Evolutionary conservation across 805 yeast species (phyloP).

Genomic region (Starmera quercuum): DNA sequence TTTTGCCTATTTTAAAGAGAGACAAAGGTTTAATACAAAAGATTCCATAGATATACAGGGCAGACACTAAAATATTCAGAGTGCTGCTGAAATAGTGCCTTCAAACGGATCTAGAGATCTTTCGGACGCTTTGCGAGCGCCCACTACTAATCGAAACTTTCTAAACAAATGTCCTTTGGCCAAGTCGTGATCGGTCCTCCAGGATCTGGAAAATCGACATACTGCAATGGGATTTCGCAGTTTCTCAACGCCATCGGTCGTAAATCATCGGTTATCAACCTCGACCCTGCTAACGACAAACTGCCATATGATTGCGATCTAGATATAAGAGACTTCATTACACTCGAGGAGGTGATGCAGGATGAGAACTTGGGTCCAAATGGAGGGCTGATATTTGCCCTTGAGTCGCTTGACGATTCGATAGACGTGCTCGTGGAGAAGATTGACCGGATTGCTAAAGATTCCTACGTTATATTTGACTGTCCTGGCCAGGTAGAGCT

Average conservation of each 20-base stretch:
- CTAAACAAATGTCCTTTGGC: conserved; percentile 52
- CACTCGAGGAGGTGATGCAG: conserved; percentile 72
- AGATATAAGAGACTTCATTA: conserved; percentile 72
- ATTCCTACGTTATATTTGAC: conserved; percentile 69
- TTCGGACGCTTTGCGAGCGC: no score
- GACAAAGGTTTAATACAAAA: no score
- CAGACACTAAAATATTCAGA: no score
- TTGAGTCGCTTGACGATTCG: conserved; percentile 56
- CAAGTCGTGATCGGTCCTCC: conserved; percentile 98
- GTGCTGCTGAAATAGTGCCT: no score
- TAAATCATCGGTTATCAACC: conserved; percentile 71
- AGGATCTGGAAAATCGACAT: conserved; percentile 95
- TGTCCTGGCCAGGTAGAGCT: conserved; percentile 97
- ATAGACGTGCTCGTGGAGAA: conserved; percentile 51
- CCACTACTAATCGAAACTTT: no score
- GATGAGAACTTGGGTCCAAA: conserved; percentile 69
- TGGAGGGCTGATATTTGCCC: conserved; percentile 86
- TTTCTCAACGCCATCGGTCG: conserved; percentile 93
- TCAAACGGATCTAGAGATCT: no score
- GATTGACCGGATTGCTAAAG: conserved; percentile 48
- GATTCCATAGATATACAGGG: no score
- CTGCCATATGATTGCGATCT: conserved; percentile 65
- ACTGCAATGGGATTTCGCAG: conserved; percentile 87
- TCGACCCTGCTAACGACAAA: conserved; percentile 87
- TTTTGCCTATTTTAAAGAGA: no score